These are phyloP conservation scores for Cardamine resedifolia DNA, from an alignment of 345 rosid genomes.

Conservation along the genomic window DNA sequence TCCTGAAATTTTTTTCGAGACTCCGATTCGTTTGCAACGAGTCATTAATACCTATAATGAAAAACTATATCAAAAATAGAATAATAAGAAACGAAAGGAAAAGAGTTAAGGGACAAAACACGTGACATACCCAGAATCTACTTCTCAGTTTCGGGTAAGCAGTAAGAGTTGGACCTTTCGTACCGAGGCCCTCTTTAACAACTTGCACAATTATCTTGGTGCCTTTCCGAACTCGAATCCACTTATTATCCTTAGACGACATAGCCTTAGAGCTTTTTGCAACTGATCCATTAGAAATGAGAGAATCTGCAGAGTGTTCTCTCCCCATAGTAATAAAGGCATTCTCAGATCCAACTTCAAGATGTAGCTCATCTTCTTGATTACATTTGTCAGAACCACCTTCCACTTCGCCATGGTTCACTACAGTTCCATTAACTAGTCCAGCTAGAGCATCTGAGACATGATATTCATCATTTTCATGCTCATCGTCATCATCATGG, in stretches of 20 bases:
- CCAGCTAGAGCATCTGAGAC: constrained; percentile 51
- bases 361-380: constrained; percentile 47
- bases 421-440: constrained; percentile 54
- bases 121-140: constrained; percentile 83
- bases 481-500: constrained; percentile 61
- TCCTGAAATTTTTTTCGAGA: constrained; percentile 79
- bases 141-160: constrained; percentile 90
- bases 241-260: constrained; percentile 49
- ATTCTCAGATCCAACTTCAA: constrained; percentile 44
- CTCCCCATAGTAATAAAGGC: constrained; percentile 38
- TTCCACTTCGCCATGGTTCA: constrained; percentile 52
- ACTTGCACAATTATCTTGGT: constrained; percentile 95
- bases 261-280: constrained; percentile 37
- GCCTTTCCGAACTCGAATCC: constrained; percentile 80
- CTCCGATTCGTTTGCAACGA: constrained; percentile 65
- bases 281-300: constrained; percentile 38
- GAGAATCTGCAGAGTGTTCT: constrained; percentile 39
- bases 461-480: constrained; percentile 67
- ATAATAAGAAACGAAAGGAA: constrained; percentile 19
- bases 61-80: background rate
- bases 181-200: constrained; percentile 95
- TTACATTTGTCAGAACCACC: constrained; percentile 45
- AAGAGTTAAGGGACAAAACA: constrained; percentile 8
- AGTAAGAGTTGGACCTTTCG: constrained; percentile 88
- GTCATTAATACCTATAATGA: constrained; percentile 64